Evolutionary conservation across 371 early-diverging fungal genomes (phyloP).

Genomic region (Mucor velutinosus): DNA sequence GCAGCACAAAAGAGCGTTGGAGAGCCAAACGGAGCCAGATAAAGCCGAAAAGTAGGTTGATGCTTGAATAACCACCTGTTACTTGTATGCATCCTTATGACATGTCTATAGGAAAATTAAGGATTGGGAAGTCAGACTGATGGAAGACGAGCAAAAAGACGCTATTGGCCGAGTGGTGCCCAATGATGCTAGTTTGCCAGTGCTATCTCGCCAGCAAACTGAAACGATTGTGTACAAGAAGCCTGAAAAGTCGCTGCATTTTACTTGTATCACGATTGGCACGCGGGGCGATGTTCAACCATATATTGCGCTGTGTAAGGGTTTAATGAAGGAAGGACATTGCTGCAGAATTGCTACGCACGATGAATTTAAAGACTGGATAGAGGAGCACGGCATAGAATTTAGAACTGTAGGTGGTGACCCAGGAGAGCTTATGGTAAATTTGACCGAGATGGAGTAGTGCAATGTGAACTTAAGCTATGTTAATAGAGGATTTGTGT

Average conservation of each 20-base stretch:
- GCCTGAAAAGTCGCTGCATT: slow-evolving; percentile 60
- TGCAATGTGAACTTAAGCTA: neutral
- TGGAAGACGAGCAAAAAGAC: slow-evolving; percentile 27
- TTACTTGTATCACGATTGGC: slow-evolving; percentile 85
- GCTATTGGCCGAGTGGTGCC: slow-evolving; percentile 6
- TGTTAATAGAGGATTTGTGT: slow-evolving; percentile 67
- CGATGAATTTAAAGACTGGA: slow-evolving; percentile 75
- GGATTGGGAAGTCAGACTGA: slow-evolving; percentile 37
- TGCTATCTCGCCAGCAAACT: slow-evolving; percentile 21
- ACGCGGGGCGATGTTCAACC: slow-evolving; percentile 89
- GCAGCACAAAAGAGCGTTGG: slow-evolving; percentile 25
- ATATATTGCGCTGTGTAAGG: slow-evolving; percentile 82
- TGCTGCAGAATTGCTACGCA: slow-evolving; percentile 78
- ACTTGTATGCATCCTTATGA: neutral
- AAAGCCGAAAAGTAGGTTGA: slow-evolving; percentile 17
- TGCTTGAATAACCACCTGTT: neutral
- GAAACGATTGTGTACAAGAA: slow-evolving; percentile 23
- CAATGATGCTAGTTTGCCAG: slow-evolving; percentile 20
- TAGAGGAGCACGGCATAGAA: slow-evolving; percentile 77
- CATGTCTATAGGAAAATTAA: slow-evolving; percentile 19
- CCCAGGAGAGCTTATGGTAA: slow-evolving; percentile 68
- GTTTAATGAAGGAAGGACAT: slow-evolving; percentile 74
- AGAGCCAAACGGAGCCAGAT: slow-evolving; percentile 15
- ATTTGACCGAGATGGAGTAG: neutral
- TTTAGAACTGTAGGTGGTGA: slow-evolving; percentile 75